phyloP scores from a whole-genome alignment of 345 rosid species.

The Citrus maxima region DNA sequence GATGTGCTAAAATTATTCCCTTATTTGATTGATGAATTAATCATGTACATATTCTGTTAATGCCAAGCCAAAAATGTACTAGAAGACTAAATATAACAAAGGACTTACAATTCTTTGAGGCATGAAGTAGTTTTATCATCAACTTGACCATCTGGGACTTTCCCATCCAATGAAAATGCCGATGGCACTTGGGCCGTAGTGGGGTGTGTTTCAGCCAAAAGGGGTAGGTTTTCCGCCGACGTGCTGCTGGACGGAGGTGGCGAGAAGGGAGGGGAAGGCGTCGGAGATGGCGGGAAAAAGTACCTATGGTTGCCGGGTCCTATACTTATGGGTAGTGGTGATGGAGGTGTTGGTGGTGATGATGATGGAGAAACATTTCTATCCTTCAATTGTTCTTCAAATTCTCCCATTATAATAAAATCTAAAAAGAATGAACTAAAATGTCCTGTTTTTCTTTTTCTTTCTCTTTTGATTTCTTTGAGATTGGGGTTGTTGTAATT shows the following conservation, averaged over 20 bases:
- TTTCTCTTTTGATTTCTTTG: not conserved
- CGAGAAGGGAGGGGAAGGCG: conserved; percentile 53
- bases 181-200: conserved; percentile 16
- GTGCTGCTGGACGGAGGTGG: conserved; percentile 24
- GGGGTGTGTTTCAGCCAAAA: conserved; percentile 21
- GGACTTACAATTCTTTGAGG: conserved; percentile 48
- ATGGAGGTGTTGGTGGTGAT: conserved; percentile 56
- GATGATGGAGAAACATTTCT: conserved; percentile 28
- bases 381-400: conserved; percentile 12
- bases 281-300: conserved; percentile 36
- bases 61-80: too few relatives aligned
- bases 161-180: conserved; percentile 39
- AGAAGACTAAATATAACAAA: not conserved
- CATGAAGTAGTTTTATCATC: conserved; percentile 22
- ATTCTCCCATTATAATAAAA: not conserved
- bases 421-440: not conserved
- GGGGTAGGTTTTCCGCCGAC: conserved; percentile 39
- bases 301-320: conserved; percentile 48
- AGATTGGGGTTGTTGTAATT: not conserved
- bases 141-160: conserved; percentile 3
- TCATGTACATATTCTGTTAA: not conserved
- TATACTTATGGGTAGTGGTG: conserved; percentile 56
- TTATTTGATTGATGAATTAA: not conserved
- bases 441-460: not conserved
- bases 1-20: not conserved